These are phyloP conservation scores for Ilex aquifolium DNA, from an alignment of 257 asterid species.

Conservation along the genomic window DNA sequence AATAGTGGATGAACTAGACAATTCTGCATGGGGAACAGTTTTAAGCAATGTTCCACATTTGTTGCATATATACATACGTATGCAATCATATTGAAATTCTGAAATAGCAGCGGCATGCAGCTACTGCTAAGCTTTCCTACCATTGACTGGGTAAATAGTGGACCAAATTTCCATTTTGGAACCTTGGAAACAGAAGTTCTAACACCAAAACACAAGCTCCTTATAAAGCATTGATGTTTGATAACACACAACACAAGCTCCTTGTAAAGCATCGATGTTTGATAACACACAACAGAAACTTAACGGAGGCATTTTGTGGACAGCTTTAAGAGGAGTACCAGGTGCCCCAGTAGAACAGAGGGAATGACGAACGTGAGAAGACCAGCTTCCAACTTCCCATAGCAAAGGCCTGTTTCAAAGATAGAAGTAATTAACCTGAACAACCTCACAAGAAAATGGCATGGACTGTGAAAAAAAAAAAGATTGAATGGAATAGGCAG, in stretches of 20 bases:
- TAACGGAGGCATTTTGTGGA: not conserved
- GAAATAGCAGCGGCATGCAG: not conserved
- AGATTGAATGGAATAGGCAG: no score
- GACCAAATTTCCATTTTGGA: no score
- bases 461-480: no score
- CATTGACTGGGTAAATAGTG: not conserved
- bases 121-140: not conserved
- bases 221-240: no score
- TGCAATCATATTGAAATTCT: not conserved
- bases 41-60: no score
- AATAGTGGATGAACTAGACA: no score
- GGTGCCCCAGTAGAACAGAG: constrained; percentile 69
- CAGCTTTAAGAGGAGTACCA: constrained; percentile 35
- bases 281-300: not conserved
- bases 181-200: not conserved
- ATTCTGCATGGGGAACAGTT: not conserved
- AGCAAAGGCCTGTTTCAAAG: constrained; percentile 55
- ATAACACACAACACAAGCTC: not conserved
- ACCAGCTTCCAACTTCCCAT: constrained; percentile 90
- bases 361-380: constrained; percentile 77
- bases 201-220: not conserved
- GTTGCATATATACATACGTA: not conserved
- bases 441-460: not conserved
- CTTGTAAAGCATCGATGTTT: no score
- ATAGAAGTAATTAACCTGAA: not conserved